Evolutionary conservation across 768 basidiomycete genomes (phyloP).

Genomic region (Crepidotus variabilis): DNA sequence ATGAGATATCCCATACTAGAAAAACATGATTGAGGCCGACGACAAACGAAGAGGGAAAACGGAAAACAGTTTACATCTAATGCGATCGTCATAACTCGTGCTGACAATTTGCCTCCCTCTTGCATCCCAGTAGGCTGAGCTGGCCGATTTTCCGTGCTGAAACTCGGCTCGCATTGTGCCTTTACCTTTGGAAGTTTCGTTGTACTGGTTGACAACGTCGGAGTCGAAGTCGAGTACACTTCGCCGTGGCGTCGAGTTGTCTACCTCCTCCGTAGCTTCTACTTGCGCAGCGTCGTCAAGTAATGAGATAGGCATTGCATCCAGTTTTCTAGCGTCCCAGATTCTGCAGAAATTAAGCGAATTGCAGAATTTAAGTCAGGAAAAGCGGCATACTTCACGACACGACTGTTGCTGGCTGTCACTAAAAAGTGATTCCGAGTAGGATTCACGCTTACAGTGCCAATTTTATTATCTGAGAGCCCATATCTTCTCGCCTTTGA

Average conservation of each 20-base stretch:
- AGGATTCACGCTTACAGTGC: conserved; percentile 78
- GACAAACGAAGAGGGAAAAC: not conserved
- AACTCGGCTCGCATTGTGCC: conserved; percentile 60
- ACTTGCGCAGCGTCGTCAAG: conserved; percentile 18
- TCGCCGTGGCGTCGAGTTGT: not conserved
- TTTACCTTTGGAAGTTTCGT: conserved; percentile 48
- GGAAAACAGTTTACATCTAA: conserved; percentile 53
- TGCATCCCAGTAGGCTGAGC: conserved; percentile 85
- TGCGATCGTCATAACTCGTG: conserved; percentile 78
- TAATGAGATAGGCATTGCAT: conserved; percentile 33
- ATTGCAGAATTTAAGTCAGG: not conserved
- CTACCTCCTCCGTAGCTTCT: conserved; percentile 3
- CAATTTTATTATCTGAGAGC: conserved; percentile 72
- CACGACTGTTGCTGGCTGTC: conserved; percentile 73
- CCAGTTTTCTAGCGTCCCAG: conserved; percentile 76
- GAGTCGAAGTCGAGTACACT: conserved; percentile 29
- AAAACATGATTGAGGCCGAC: not conserved
- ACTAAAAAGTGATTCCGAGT: conserved; percentile 59
- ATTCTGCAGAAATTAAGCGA: conserved; percentile 39
- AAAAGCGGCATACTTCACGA: conserved; percentile 50
- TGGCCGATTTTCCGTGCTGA: conserved; percentile 72
- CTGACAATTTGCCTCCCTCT: conserved; percentile 76
- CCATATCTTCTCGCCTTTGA: conserved; percentile 56
- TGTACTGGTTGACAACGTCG: conserved; percentile 45
- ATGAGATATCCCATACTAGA: conserved; percentile 75